Base-by-base conservation (phyloP, 768 basidiomycete species). In the Xerocomus brunneocitrinus region DNA sequence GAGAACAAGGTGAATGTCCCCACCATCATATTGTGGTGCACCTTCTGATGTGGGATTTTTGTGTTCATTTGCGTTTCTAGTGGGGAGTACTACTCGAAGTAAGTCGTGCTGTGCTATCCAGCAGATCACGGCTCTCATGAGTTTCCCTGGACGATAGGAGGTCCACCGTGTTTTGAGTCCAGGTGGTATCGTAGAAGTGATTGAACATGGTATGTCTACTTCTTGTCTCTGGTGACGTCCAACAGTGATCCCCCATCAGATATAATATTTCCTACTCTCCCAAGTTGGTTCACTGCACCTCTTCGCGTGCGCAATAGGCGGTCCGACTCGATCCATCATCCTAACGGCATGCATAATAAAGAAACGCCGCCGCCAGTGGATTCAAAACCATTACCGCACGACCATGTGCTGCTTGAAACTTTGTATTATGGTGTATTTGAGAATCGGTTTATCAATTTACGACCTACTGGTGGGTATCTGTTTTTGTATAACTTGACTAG, bases 251-350 rank as follows among this genome's bases (percentile, higher is more conserved):
- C 13, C 3, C 24, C 28, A 24, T 54, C 49, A 91, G 89, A 91
- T 64, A 77, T 87, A 28, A 70, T 88, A 42, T 91, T 91, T 63
- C 89, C 89, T n/a, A 71, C 71, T 4, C 76, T 91, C 35, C 87
- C 89, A 22, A 79, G 78, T 35, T 90, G 87, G 87, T 91, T 89
- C 61, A 89, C 89, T 2, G 74, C 77, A 36, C 84, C 86, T 8
- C 76, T 89, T 49, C 81, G 85, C 28, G 73, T 74, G 28, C 79
- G 74, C 60, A 72, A 78, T 22, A 66, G 74, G 56, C 73, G 77
- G 47, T 64, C 75, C 51, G 68, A 79, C 39, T 78, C 83, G 38
- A 71, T 79, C 40, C 76, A 81, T 58, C 72, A 76, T 59, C 76
- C 83, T 31, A 76, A 81, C 47, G 77, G 75, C 32, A 67, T 74